Base-by-base conservation (phyloP, 768 basidiomycete genomes). In the Hygrocybe coccinea region DNA sequence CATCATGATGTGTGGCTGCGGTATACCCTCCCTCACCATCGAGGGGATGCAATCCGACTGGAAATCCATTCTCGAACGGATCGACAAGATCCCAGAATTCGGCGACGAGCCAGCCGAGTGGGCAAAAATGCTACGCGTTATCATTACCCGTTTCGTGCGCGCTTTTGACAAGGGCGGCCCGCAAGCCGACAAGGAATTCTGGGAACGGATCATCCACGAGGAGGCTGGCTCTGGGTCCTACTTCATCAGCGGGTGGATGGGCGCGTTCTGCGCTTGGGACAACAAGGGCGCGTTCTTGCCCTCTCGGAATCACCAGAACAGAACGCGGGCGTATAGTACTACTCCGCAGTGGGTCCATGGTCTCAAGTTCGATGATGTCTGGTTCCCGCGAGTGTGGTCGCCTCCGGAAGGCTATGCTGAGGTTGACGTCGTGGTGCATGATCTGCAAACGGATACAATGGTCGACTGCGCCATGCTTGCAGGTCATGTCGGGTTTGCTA, bases 21-120 rank as follows among this genome's bases (percentile, higher is more conserved):
- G 79, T 1, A 71, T 79, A 3, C 76, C 79, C 14, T 68, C 62
- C 33, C 68, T 81, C 46, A 79, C 76, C 5, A 70, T 81, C 34
- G 67, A 73, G 48, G 79, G 79, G 1, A 68, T 66, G 37, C 67
- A 64, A 33, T 51, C 60, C 2, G 79, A 80, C 60, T 79, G 74
- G 70, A 55, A 69, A 14, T 57, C 60, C 4, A 65, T 79, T 10
- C 63, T 72, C 6, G 3, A 37, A 2, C 66, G 76, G 9, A 53
- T 79, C 24, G 75, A 76, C 10, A 73, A 70, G 56, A 63, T 79
- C 44, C 64, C 65, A 34, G 60, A 64, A 10, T 76, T 73, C 48
- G 77, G 72, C 17, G 63, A 60, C 8, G 68, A 71, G 24, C 59
- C 64, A 1, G 50, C 43, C 2, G 67, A 68, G 5, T 79, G 76